Evolutionary conservation across 306 rosid species (phyloP).

Genomic region (Glycine soja): DNA sequence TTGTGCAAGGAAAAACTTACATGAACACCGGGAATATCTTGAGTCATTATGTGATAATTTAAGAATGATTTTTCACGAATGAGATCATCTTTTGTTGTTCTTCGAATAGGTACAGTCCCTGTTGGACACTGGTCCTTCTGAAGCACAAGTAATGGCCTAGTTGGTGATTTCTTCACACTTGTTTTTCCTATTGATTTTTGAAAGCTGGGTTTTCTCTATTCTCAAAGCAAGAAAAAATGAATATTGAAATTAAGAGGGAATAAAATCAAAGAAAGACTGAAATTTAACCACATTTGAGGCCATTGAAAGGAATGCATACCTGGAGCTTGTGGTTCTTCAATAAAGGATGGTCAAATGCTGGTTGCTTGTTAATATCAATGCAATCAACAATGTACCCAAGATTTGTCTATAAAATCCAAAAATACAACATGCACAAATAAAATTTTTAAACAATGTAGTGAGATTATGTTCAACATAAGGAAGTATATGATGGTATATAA

Average conservation of each 20-base stretch:
- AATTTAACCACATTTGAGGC: not conserved
- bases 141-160: not conserved
- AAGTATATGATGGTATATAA: not conserved
- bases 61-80: not conserved
- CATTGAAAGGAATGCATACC: not conserved
- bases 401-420: no score
- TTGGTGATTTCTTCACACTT: not conserved
- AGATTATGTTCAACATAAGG: not conserved
- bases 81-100: constrained; percentile 25
- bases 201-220: not conserved
- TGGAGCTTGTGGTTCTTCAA: not conserved
- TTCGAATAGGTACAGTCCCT: not conserved
- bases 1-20: constrained; percentile 7
- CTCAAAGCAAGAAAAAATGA: not conserved
- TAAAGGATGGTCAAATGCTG: not conserved
- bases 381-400: not conserved
- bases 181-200: not conserved
- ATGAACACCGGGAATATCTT: not conserved
- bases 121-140: not conserved
- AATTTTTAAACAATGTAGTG: not conserved
- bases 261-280: not conserved
- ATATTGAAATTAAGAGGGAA: not conserved
- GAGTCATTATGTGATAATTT: not conserved
- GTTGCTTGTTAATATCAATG: not conserved
- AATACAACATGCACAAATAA: not conserved